phyloP scores from a whole-genome alignment of 441 rosid genomes.

The Breynia disticha region DNA sequence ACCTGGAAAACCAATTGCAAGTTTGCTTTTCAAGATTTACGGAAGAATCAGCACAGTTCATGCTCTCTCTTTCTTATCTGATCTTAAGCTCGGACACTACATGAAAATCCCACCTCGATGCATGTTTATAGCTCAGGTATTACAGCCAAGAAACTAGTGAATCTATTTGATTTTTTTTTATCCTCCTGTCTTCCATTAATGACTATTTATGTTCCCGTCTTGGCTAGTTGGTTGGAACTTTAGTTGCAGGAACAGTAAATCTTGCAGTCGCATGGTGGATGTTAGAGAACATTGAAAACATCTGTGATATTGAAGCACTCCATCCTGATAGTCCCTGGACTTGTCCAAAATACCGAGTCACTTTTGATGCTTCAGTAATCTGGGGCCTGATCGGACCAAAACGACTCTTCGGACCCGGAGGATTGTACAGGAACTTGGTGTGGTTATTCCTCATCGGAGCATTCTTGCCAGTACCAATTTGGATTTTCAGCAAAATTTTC shows the following conservation, averaged over 20 bases:
- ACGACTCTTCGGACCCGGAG: constrained; percentile 78
- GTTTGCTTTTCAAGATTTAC: constrained; percentile 83
- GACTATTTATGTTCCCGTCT: background rate
- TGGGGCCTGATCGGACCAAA: constrained; percentile 92
- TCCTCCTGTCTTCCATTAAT: background rate
- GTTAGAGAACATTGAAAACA: constrained; percentile 65
- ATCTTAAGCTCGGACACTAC: constrained; percentile 97
- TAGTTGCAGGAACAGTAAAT: constrained; percentile 62
- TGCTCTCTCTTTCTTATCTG: constrained; percentile 89
- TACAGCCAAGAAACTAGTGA: constrained; percentile 1
- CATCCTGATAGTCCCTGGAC: constrained; percentile 96
- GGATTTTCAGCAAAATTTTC: constrained; percentile 71
- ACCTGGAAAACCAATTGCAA: constrained; percentile 97
- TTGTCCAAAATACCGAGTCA: constrained; percentile 86
- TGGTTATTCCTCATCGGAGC: constrained; percentile 91
- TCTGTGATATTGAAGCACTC: constrained; percentile 57
- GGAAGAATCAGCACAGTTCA: constrained; percentile 92
- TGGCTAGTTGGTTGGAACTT: constrained; percentile 62
- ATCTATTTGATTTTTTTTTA: background rate
- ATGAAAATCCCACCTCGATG: constrained; percentile 97
- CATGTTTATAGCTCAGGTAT: constrained; percentile 92
- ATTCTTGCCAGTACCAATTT: constrained; percentile 78
- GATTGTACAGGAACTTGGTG: constrained; percentile 80
- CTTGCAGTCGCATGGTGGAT: constrained; percentile 98
- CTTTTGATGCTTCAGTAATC: constrained; percentile 86